These are phyloP conservation scores for Turritis glabra DNA, from an alignment of 345 rosid species.

Conservation along the genomic window DNA sequence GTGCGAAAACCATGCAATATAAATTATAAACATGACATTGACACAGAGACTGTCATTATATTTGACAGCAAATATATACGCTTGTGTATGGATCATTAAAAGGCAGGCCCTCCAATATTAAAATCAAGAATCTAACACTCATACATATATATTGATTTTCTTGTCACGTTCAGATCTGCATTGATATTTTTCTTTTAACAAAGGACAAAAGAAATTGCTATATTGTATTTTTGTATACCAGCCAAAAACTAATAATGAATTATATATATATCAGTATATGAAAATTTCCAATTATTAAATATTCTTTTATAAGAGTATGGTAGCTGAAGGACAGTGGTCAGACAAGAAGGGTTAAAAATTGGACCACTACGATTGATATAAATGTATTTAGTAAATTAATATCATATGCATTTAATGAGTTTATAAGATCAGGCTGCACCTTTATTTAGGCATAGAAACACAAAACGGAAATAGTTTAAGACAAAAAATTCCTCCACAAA, in stretches of 20 bases:
- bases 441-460: slow-evolving; percentile 9
- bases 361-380: slow-evolving; percentile 34
- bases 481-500: background rate
- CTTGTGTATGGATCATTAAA: slow-evolving; percentile 7
- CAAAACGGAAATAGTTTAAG: background rate
- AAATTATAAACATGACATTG: background rate
- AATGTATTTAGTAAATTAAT: slow-evolving; percentile 19
- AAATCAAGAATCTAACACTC: slow-evolving; percentile 25
- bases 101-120: slow-evolving; percentile 28
- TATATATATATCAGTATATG: background rate
- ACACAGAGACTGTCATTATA: background rate
- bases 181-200: background rate
- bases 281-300: background rate
- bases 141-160: slow-evolving; percentile 31
- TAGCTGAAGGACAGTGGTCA: slow-evolving; percentile 24
- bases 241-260: background rate
- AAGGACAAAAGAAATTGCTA: slow-evolving; percentile 14
- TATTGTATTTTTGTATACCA: background rate
- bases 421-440: slow-evolving; percentile 5
- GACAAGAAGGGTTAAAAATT: slow-evolving; percentile 31
- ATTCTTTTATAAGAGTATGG: slow-evolving; percentile 1
- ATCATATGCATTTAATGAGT: no score
- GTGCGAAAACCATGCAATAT: background rate
- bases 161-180: slow-evolving; percentile 23
- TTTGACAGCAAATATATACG: background rate